Base-by-base conservation (phyloP, 108 stramenopile species). In the Nitzschia putrida region DNA sequence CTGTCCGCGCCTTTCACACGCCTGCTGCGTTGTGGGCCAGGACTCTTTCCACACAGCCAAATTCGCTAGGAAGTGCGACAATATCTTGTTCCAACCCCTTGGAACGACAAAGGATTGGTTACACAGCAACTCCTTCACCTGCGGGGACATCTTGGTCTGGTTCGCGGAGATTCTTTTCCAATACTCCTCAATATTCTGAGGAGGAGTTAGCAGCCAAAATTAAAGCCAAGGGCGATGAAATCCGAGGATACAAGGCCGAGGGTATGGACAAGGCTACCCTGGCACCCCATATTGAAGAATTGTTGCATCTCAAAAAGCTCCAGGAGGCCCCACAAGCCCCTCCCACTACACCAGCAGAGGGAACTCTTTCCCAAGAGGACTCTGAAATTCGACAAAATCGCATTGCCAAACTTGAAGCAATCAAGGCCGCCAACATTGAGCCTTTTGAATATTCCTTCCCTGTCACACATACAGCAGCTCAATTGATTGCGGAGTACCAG, bases 371-470 rank as follows among this genome's bases (percentile, higher is more conserved):
- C 24, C 58, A 81, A 59, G 69, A 83, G 13, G 79, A 88, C 26
- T 83, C 85, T 23, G 95, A 96, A 82, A 57, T 97, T 7, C 87
- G 89, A 53, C 57, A 73, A 41, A 81, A 75, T 56, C 91, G 94
- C 26, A 61, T 94, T 25, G 87, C 82, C 57, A 97, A 97, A 74
- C 80, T 87, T 0, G 61, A 81, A 25, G 73, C 87, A 47, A 95
- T 97, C 91, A 66, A 86, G 50, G 84, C 91, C 9, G 88, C 82
- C 16, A 87, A 90, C 29, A 75, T 74, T 0, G 87, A 92, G 61
- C 94, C 96, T 6, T 97, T 86, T 61, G 96, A 88, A 42, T 94
- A 95, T 64, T 78, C 81, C 8, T 97, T 69, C 78, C 68, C 74
- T 22, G 77, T 75, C 1, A 91, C 90, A 18, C 75, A 75, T 14